These are phyloP conservation scores for Gyrodon lividus DNA, from an alignment of 768 basidiomycete species.

Conservation along the genomic window DNA sequence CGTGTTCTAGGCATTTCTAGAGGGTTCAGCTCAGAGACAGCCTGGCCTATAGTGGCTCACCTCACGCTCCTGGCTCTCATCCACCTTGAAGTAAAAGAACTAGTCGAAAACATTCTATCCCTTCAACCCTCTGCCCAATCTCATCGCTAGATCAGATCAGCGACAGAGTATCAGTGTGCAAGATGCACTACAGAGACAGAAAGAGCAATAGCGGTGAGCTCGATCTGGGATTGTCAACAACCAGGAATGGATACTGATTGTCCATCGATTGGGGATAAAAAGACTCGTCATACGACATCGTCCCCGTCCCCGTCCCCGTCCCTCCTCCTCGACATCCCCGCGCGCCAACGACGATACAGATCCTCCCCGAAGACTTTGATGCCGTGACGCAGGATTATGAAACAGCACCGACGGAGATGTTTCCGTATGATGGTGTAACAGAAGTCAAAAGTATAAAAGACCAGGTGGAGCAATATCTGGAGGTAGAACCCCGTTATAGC, in stretches of 20 bases:
- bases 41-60: slow-evolving; percentile 9
- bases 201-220: slow-evolving; percentile 32
- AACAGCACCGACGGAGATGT: slow-evolving; percentile 27
- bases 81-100: neutral
- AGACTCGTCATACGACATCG: slow-evolving; percentile 35
- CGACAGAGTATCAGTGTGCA: neutral
- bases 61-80: neutral
- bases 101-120: neutral
- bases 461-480: slow-evolving; percentile 4
- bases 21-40: slow-evolving; percentile 7
- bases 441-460: slow-evolving; percentile 19
- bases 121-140: neutral
- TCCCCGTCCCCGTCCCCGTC: slow-evolving; percentile 19
- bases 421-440: slow-evolving; percentile 22
- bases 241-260: slow-evolving; percentile 8
- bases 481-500: slow-evolving; percentile 21
- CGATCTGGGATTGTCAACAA: neutral
- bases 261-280: slow-evolving; percentile 14
- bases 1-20: slow-evolving; percentile 23
- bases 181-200: slow-evolving; percentile 25
- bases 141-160: slow-evolving; percentile 1
- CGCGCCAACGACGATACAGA: slow-evolving; percentile 33
- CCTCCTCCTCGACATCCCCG: slow-evolving; percentile 24
- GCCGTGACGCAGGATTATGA: slow-evolving; percentile 29
- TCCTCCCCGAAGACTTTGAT: slow-evolving; percentile 31